Evolutionary conservation across 2,329 filamentous ascomycete genomes (phyloP).

Genomic region (Aspergillus sp.): DNA sequence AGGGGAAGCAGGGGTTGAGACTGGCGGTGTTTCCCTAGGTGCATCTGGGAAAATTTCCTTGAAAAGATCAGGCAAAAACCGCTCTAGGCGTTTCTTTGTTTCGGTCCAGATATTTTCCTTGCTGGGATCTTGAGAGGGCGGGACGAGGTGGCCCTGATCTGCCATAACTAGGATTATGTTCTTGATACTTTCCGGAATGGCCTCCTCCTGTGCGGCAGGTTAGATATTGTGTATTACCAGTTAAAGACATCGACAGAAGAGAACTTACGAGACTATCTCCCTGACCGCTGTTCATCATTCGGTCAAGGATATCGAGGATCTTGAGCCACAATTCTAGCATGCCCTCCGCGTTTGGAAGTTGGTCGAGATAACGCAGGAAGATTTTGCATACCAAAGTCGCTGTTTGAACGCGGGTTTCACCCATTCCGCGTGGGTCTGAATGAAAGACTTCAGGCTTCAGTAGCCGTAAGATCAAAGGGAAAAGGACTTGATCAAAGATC

Average conservation of each 20-base stretch:
- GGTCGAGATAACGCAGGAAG: conserved; percentile 87
- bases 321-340: conserved; percentile 90
- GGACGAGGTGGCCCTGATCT: conserved; percentile 78
- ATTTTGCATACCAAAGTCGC: conserved; percentile 92
- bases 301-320: conserved; percentile 92
- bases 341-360: conserved; percentile 80
- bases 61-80: conserved; percentile 61
- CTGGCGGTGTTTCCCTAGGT: conserved; percentile 20
- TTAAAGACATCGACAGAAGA: neutral
- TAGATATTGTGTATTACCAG: conserved; percentile 34
- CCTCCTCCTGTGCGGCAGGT: conserved; percentile 68
- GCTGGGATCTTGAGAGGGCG: conserved; percentile 55
- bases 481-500: conserved; percentile 91
- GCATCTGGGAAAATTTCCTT: conserved; percentile 56
- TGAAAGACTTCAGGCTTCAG: conserved; percentile 95
- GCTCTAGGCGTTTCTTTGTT: conserved; percentile 59
- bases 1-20: conserved; percentile 20
- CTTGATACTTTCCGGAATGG: conserved; percentile 91
- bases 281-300: conserved; percentile 92
- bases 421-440: conserved; percentile 88
- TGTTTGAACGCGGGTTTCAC: conserved; percentile 87
- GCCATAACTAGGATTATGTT: conserved; percentile 96
- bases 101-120: conserved; percentile 60
- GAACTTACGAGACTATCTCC: conserved; percentile 73
- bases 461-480: conserved; percentile 82